Evolutionary conservation across 352 stramenopile species (phyloP).

Genomic region (Saprolegnia diclina): DNA sequence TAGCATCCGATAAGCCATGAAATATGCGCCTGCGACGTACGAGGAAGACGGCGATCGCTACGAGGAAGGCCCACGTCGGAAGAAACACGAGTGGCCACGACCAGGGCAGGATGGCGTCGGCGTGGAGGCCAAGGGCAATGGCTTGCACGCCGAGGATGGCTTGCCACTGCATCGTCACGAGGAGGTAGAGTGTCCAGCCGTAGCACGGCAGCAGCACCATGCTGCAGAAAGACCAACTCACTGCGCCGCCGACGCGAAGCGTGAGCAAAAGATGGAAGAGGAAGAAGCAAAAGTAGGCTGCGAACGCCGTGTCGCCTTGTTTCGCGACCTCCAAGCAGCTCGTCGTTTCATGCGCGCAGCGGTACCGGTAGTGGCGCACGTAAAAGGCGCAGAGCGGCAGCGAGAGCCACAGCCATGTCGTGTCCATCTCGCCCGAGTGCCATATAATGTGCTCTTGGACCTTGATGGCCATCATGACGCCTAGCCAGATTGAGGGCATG

Average conservation of each 20-base stretch:
- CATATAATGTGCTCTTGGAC: neutral
- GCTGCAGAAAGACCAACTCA: neutral
- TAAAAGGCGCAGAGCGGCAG: neutral
- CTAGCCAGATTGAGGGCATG: neutral
- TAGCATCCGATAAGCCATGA: neutral
- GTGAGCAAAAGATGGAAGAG: constrained; percentile 4
- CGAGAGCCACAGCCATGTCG: neutral
- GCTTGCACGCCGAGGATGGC: neutral
- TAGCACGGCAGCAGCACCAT: constrained; percentile 12
- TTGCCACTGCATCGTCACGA: neutral
- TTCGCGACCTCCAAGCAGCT: neutral
- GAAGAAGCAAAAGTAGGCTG: constrained; percentile 17
- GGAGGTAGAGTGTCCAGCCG: constrained; percentile 4
- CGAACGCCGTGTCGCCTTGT: constrained; percentile 3
- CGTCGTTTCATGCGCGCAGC: neutral
- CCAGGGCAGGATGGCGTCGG: neutral
- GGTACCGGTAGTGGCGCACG: constrained; percentile 5
- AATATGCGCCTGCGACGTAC: neutral
- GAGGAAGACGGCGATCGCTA: neutral
- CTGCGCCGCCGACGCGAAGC: neutral
- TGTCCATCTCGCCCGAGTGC: neutral
- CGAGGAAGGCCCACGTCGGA: constrained; percentile 3
- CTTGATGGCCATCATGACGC: neutral
- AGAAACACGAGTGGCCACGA: neutral
- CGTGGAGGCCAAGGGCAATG: neutral